These are phyloP conservation scores for Rhododendron williamsianum DNA, from an alignment of 148 eudicot genomes.

Conservation along the genomic window DNA sequence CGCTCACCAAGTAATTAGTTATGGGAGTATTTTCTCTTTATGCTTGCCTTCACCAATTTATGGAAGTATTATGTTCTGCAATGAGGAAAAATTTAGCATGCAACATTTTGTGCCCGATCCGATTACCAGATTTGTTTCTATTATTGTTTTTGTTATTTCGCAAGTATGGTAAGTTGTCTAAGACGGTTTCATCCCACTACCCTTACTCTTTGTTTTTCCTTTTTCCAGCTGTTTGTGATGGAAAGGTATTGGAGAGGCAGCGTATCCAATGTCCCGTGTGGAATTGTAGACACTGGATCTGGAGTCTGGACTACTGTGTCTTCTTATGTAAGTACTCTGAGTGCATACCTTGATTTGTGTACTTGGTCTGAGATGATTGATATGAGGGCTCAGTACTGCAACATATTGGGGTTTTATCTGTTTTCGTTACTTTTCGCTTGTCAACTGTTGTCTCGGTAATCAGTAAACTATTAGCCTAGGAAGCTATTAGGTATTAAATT, in stretches of 20 bases:
- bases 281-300: background rate
- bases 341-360: background rate
- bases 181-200: background rate
- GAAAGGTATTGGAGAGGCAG: background rate
- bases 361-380: background rate
- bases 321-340: background rate
- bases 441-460: background rate
- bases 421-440: background rate
- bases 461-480: background rate
- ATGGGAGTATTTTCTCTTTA: background rate
- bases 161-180: background rate
- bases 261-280: background rate
- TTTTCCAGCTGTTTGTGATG: background rate
- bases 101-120: background rate
- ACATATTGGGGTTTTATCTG: background rate
- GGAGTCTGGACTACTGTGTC: background rate
- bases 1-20: background rate
- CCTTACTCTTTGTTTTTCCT: background rate
- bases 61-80: background rate
- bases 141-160: background rate
- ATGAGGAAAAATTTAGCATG: background rate
- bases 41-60: background rate
- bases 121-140: background rate
- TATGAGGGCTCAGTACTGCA: background rate
- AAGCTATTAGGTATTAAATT: background rate